These are phyloP conservation scores for Xylariales sp. DNA, from an alignment of 2,329 filamentous ascomycete genomes.

Conservation along the genomic window DNA sequence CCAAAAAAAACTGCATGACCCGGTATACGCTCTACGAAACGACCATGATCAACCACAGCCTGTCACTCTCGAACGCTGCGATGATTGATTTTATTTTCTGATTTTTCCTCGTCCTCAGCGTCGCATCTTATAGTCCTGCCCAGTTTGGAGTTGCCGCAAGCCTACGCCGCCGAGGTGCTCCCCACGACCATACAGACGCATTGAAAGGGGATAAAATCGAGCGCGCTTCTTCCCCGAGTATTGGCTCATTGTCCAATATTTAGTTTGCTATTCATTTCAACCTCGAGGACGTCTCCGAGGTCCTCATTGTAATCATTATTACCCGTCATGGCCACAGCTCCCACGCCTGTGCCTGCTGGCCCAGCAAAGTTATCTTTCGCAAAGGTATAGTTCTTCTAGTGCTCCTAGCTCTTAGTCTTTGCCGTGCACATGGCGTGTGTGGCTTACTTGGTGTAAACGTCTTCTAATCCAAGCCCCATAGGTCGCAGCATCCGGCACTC, in stretches of 20 bases:
- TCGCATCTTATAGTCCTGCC: slow-evolving; percentile 14
- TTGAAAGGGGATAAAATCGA: too few species aligned
- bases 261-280: too few species aligned
- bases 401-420: too few species aligned
- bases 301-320: too few species aligned
- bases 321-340: slow-evolving; percentile 20
- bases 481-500: slow-evolving; percentile 26
- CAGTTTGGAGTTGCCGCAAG: slow-evolving; percentile 7
- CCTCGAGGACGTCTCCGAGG: too few species aligned
- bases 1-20: slow-evolving; percentile 22
- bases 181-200: too few species aligned
- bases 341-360: slow-evolving; percentile 18
- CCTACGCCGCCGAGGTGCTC: too few species aligned
- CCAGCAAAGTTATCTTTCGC: slow-evolving; percentile 28
- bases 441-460: background rate
- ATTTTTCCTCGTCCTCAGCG: slow-evolving; percentile 30
- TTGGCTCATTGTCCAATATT: too few species aligned
- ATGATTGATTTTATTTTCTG: slow-evolving; percentile 52
- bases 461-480: slow-evolving; percentile 7
- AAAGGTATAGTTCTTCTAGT: slow-evolving; percentile 25
- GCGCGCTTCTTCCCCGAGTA: too few species aligned
- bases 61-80: slow-evolving; percentile 45
- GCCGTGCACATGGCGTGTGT: background rate
- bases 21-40: slow-evolving; percentile 30
- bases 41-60: slow-evolving; percentile 53